These are phyloP conservation scores for Clathrus columnatus DNA, from an alignment of 768 basidiomycete genomes.

Conservation along the genomic window DNA sequence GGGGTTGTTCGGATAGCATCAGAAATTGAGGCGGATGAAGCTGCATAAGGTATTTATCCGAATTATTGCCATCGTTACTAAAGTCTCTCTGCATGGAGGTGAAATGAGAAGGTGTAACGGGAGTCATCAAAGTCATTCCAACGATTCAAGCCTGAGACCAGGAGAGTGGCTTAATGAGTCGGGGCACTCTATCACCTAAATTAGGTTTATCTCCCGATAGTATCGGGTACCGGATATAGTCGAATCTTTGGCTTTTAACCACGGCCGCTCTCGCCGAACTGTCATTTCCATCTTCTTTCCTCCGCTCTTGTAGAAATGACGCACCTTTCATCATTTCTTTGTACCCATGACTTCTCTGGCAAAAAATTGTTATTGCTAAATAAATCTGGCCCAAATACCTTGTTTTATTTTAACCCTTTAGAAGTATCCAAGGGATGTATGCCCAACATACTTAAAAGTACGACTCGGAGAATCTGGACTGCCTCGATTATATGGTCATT, in stretches of 20 bases:
- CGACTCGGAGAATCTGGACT: too few relatives aligned
- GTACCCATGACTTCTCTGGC: not conserved
- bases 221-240: not conserved
- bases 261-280: not conserved
- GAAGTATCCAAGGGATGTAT: too few relatives aligned
- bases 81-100: not conserved
- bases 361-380: too few relatives aligned
- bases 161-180: not conserved
- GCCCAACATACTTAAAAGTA: too few relatives aligned
- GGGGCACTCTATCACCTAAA: slow-evolving; percentile 1
- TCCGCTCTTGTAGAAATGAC: not conserved
- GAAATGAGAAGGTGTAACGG: not conserved
- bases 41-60: not conserved
- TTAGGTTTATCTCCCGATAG: not conserved
- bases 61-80: not conserved
- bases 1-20: too few relatives aligned
- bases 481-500: too few relatives aligned
- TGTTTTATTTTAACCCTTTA: too few relatives aligned
- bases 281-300: not conserved
- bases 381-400: not conserved
- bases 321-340: not conserved
- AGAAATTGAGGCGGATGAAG: not conserved
- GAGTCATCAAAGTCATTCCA: not conserved
- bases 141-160: not conserved
- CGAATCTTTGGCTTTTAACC: not conserved